Percentiles rank a stretch among this genome's conserved stretches.
Conservation (phyloP, 2,329 filamentous ascomycete genomes). For the Tothia fuscella region DNA sequence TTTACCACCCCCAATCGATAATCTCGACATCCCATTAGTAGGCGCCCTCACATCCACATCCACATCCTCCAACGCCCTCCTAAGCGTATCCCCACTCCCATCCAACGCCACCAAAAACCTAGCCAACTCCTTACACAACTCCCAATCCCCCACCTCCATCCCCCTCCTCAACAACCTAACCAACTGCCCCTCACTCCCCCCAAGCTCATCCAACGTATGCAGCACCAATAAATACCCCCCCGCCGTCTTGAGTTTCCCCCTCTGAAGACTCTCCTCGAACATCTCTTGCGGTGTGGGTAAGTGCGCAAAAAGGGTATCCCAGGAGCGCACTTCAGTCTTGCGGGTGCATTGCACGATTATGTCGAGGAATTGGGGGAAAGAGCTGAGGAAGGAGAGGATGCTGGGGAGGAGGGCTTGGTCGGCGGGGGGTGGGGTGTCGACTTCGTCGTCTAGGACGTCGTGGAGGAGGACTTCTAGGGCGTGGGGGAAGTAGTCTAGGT, state of each 20-base stretch:
- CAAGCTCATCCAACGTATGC: constrained; percentile 65
- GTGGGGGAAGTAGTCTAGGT: constrained; percentile 84
- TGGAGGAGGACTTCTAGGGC: constrained; percentile 86
- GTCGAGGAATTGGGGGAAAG: constrained; percentile 70
- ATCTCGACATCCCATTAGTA: too few species aligned
- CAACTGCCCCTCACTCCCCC: constrained; percentile 60
- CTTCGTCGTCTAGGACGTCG: constrained; percentile 87
- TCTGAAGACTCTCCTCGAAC: constrained; percentile 81
- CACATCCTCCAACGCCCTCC: constrained; percentile 52
- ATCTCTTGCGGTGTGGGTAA: constrained; percentile 81
- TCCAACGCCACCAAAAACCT: constrained; percentile 92
- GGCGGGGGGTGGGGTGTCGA: constrained; percentile 47
- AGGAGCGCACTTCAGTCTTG: constrained; percentile 90
- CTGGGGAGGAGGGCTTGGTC: constrained; percentile 36
- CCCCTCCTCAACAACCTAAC: constrained; percentile 71
- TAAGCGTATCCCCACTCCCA: constrained; percentile 67
- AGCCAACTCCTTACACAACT: constrained; percentile 87
- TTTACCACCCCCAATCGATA: too few species aligned
- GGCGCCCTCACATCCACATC: too few species aligned
- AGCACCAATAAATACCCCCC: constrained; percentile 92
- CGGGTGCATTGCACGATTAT: constrained; percentile 94
- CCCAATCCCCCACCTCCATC: constrained; percentile 80
- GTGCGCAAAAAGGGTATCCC: constrained; percentile 86
- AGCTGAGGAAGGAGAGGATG: constrained; percentile 41
- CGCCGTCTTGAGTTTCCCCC: constrained; percentile 83